phyloP scores from a whole-genome alignment of 2,329 filamentous ascomycete species.

The Knoxdaviesia proteae region DNA sequence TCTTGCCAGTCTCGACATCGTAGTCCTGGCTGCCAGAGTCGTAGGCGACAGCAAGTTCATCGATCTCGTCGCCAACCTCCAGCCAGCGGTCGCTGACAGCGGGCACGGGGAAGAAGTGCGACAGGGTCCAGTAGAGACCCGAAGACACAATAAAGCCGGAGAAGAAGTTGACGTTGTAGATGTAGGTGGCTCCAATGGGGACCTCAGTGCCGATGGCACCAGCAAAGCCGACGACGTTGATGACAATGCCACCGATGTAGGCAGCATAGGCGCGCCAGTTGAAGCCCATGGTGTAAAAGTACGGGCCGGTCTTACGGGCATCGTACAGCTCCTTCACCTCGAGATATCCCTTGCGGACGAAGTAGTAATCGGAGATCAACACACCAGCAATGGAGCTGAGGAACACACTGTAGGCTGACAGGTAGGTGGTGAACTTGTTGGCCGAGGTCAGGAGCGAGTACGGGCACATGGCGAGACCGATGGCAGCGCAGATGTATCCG shows the following conservation, averaged over 20 bases:
- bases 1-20: conserved; percentile 15
- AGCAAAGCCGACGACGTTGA: conserved; percentile 83
- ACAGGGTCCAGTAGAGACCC: conserved; percentile 47
- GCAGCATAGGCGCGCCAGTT: conserved; percentile 71
- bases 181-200: conserved; percentile 58
- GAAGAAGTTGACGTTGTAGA: conserved; percentile 88
- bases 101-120: conserved; percentile 48
- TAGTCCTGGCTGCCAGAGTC: conserved; percentile 15
- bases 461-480: conserved; percentile 73
- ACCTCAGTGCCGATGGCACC: conserved; percentile 55
- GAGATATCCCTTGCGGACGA: conserved; percentile 64
- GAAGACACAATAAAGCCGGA: conserved; percentile 55
- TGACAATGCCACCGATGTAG: conserved; percentile 63
- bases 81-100: conserved; percentile 59
- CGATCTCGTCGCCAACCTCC: conserved; percentile 47
- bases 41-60: conserved; percentile 28
- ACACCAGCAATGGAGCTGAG: conserved; percentile 88
- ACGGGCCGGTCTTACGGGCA: conserved; percentile 41
- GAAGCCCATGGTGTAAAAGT: conserved; percentile 54
- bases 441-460: conserved; percentile 55
- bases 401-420: conserved; percentile 84
- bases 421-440: conserved; percentile 79
- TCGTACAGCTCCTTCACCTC: conserved; percentile 64
- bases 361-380: conserved; percentile 73
- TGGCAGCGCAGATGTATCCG: conserved; percentile 60